Evolutionary conservation across 2,329 filamentous ascomycete genomes (phyloP), one percentile per base, ranked within the genome.

Genomic region (Penicillium sp.): DNA sequence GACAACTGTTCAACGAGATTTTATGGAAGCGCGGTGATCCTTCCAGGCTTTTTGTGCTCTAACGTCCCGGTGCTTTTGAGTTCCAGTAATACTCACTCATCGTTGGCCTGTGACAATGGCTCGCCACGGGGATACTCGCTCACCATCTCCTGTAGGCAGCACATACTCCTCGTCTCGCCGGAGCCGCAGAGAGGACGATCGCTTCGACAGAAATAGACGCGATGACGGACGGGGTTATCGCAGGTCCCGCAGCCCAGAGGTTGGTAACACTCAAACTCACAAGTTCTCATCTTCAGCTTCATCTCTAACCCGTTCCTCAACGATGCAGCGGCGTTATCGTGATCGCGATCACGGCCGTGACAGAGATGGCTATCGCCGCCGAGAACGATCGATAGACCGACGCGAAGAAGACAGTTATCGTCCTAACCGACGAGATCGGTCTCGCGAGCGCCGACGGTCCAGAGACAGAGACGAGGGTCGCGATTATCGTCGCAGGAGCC

Each of bases 91-190:
- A 78, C 78, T 79, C 78, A 80, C 77, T 79, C 70, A 78, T 78
- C 74, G 76, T 83, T 82, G 79, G 81, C 82, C 77, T 81, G 78
- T 79, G 80, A 80, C 72, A 77, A 85, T 85, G 84, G 83, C 82
- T 82, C 83, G 83, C 78, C 82, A 83, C 78, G 84, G 83, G 82
- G 83, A 85, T 78, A 82, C 82, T 82, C 84, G 91, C 90, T 94
- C 91, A 93, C 91, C 91, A 91, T 92, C 89, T 88, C 90, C 90
- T 89, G 88, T 89, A 93, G 90, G 90, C 87, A 92, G 90, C 84
- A 88, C 90, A 76, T 84, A 86, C 79, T 88, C 87, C 79, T 87
- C 88, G 74, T 88, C 87, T 81, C 89, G 87, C 81, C 86, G 87
- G 63, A 79, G 71, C 71, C 80, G 82, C 71, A 81, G 82, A 77